Conservation (phyloP, 2,329 filamentous ascomycete species). For the Tolypocladium amazonense region DNA sequence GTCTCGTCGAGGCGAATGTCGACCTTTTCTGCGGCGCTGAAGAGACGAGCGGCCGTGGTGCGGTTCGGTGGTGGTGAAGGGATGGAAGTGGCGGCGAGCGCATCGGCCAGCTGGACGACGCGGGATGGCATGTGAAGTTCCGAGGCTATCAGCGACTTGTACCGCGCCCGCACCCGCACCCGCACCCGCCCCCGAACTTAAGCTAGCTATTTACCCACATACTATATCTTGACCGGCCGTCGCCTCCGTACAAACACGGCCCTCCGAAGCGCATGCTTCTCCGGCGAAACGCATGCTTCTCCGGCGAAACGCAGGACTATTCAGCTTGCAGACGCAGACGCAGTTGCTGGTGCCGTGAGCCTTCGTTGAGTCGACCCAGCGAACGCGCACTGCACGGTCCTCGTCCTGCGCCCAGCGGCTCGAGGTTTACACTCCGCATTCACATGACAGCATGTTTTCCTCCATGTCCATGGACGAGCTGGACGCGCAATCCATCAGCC, state of each 20-base stretch:
- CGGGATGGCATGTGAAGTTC: slow-evolving; percentile 4
- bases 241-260: neutral
- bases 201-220: too few relatives aligned
- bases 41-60: neutral
- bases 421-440: neutral
- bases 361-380: neutral
- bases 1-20: neutral
- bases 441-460: neutral
- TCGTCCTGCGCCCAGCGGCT: neutral
- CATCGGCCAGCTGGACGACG: neutral
- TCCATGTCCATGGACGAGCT: neutral
- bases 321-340: neutral
- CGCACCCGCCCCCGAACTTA: neutral
- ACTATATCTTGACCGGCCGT: neutral
- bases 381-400: neutral
- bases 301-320: too few relatives aligned
- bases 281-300: neutral
- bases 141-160: neutral
- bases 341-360: neutral
- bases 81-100: neutral
- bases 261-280: neutral
- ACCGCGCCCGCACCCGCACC: neutral
- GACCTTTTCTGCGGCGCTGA: neutral
- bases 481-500: neutral
- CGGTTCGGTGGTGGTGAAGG: neutral